phyloP scores from a whole-genome alignment of 2,329 filamentous ascomycete species.

The Stagonosporopsis rhizophila region DNA sequence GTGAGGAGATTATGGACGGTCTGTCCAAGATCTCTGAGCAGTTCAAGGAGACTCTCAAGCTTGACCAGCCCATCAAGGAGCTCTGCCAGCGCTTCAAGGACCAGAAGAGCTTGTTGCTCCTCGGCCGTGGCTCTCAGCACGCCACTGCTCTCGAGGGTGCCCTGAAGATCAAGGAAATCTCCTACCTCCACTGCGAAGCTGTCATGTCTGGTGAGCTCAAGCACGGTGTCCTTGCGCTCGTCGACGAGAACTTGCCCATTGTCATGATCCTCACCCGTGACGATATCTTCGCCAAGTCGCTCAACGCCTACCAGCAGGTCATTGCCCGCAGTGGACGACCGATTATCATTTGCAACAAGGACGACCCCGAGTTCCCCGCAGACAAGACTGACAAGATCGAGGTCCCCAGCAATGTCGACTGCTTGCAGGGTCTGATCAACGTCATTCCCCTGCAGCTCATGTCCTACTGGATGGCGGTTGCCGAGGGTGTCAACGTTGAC shows the following conservation, averaged over 20 bases:
- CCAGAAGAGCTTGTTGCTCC: constrained; percentile 92
- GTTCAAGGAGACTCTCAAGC: constrained; percentile 88
- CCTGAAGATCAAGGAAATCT: constrained; percentile 99
- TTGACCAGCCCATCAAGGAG: constrained; percentile 93
- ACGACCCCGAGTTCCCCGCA: constrained; percentile 85
- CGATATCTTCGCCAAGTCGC: constrained; percentile 95
- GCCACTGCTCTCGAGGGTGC: constrained; percentile 96
- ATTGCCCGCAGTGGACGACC: constrained; percentile 95
- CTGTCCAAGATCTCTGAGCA: constrained; percentile 86
- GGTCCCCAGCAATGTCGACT: constrained; percentile 94
- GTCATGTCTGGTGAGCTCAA: constrained; percentile 99
- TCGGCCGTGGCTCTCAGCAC: constrained; percentile 95
- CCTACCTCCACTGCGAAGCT: constrained; percentile 98
- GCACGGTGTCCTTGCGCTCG: constrained; percentile 95
- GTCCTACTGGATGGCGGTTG: constrained; percentile 97
- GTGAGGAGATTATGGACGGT: constrained; percentile 96
- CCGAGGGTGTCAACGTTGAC: constrained; percentile 95
- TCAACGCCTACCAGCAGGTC: constrained; percentile 99
- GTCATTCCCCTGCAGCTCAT: constrained; percentile 97
- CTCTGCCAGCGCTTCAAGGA: constrained; percentile 94
- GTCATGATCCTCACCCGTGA: constrained; percentile 99
- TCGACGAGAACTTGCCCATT: constrained; percentile 98
- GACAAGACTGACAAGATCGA: constrained; percentile 96
- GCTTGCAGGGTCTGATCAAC: constrained; percentile 94
- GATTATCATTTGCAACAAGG: constrained; percentile 96